phyloP scores from a whole-genome alignment of 1,139 yeast genomes.

The Wickerhamomyces sp. region DNA sequence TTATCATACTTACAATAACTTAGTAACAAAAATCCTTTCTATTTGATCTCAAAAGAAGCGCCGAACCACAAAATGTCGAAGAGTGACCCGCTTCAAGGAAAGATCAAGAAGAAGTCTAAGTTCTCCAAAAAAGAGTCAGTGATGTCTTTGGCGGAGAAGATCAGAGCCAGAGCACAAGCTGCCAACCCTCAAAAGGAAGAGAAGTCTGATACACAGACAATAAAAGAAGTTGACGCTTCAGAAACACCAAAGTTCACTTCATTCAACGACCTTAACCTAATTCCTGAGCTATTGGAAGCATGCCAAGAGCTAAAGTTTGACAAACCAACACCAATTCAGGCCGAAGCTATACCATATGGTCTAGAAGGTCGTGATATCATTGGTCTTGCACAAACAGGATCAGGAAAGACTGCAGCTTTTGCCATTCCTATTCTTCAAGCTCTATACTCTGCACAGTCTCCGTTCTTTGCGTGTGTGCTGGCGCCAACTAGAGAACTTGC shows the following conservation, averaged over 20 bases:
- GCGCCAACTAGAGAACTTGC: constrained; percentile 98
- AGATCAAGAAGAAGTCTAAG: constrained; percentile 20
- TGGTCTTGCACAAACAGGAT: constrained; percentile 80
- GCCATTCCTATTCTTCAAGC: constrained; percentile 89
- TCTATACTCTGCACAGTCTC: constrained; percentile 82
- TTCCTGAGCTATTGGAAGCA: constrained; percentile 80
- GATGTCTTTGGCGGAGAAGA: constrained; percentile 37
- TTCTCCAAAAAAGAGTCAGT: constrained; percentile 21
- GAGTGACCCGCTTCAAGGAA: no score
- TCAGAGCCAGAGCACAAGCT: constrained; percentile 47
- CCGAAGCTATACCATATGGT: constrained; percentile 89
- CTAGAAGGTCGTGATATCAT: constrained; percentile 78
- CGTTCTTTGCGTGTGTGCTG: constrained; percentile 82
- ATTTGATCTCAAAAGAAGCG: no score
- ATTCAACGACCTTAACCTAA: constrained; percentile 50
- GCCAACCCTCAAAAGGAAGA: constrained; percentile 15
- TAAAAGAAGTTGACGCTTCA: constrained; percentile 18
- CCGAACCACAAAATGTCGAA: no score
- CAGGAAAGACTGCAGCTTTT: constrained; percentile 84
- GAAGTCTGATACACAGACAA: constrained; percentile 10
- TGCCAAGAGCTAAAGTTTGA: constrained; percentile 61
- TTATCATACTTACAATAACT: no score
- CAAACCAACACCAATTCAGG: constrained; percentile 86
- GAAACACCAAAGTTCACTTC: constrained; percentile 27
- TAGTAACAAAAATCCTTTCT: no score